Evolutionary conservation across 208 protist species (phyloP).

Genomic region (Leishmania arabica): DNA sequence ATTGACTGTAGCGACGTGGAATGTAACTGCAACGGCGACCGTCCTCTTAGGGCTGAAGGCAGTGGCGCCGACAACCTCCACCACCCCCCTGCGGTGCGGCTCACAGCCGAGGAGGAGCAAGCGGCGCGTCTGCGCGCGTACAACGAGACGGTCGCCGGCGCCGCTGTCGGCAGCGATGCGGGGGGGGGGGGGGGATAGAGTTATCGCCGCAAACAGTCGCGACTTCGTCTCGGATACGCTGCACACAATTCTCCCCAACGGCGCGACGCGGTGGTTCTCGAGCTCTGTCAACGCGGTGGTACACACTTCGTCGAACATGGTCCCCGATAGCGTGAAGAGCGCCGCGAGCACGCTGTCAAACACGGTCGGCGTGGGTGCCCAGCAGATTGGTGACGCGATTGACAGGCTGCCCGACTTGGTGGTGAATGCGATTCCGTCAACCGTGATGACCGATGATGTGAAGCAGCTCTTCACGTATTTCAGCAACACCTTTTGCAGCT

Average conservation of each 20-base stretch:
- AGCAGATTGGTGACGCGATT: slow-evolving; percentile 35
- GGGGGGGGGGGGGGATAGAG: not conserved
- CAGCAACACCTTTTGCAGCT: slow-evolving; percentile 53
- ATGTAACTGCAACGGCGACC: not conserved
- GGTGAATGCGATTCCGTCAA: slow-evolving; percentile 38
- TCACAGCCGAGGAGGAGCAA: slow-evolving; percentile 49
- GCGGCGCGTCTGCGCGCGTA: slow-evolving; percentile 39
- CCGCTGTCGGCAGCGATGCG: not conserved
- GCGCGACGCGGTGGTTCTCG: slow-evolving; percentile 15
- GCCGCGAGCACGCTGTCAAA: slow-evolving; percentile 17
- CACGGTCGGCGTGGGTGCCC: slow-evolving; percentile 24
- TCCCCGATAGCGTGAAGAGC: slow-evolving; percentile 26
- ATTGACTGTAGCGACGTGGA: not conserved
- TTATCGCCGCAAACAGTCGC: slow-evolving; percentile 1
- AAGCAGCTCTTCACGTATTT: slow-evolving; percentile 60
- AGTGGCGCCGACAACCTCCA: not conserved
- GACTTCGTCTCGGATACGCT: slow-evolving; percentile 38
- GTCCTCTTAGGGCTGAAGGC: not conserved
- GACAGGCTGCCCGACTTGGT: slow-evolving; percentile 40
- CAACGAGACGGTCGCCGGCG: slow-evolving; percentile 22
- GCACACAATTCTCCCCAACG: slow-evolving; percentile 26
- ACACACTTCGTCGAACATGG: slow-evolving; percentile 9
- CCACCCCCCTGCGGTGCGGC: not conserved
- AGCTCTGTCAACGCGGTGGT: slow-evolving; percentile 18
- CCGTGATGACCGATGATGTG: slow-evolving; percentile 45